Evolutionary conservation across 441 rosid species (phyloP), one percentile per base, ranked within the genome.

Genomic region (Macaranga tanarius): DNA sequence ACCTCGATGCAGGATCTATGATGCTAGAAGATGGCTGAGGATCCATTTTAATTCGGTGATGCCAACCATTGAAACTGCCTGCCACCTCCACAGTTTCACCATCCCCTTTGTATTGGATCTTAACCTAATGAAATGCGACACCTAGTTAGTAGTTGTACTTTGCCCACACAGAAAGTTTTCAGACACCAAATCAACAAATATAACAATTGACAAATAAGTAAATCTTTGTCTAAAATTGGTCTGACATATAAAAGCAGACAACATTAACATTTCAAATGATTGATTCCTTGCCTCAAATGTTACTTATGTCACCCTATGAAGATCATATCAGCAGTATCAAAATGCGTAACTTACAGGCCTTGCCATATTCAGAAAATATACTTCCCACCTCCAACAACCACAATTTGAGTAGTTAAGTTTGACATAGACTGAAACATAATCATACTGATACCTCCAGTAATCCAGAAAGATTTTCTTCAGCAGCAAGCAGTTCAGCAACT

Each of bases 31-130:
- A 87, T 71, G 89, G 77, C 75, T 84, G 81, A 75, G 86, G 94
- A 74, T 92, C 97, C 93, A 92, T 73, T 84, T 82, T 90, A 71
- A 94, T 86, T 42, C 75, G 81, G 69, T 86, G 92, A 78, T 88
- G 90, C 99, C 99, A 94, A 47, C 99, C 99, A 69, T 88, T 94
- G 78, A 94, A 94, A 80, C 97, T 88, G 62, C 99, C 99, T 47
- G 95, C 77, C 66, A 92, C 89, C 86, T 94, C 99, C 83, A 92
- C 97, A 67, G 79, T 88, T 71, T 89, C 88, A 81, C 93, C 92
- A 40, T 90, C 89, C 71, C 97, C 99, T 44, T 73, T 68, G 77
- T 86, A 92, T 34, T 84, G 84, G 74, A 94, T 79, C 84, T 84
- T 76, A 79, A 92, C 92, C 99, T 94, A 84, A 77, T 73, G 62